Percentiles rank a stretch among this genome's conserved stretches.
Evolutionary conservation across 352 stramenopile species (phyloP).

Genomic region (Phytophthora sp.): DNA sequence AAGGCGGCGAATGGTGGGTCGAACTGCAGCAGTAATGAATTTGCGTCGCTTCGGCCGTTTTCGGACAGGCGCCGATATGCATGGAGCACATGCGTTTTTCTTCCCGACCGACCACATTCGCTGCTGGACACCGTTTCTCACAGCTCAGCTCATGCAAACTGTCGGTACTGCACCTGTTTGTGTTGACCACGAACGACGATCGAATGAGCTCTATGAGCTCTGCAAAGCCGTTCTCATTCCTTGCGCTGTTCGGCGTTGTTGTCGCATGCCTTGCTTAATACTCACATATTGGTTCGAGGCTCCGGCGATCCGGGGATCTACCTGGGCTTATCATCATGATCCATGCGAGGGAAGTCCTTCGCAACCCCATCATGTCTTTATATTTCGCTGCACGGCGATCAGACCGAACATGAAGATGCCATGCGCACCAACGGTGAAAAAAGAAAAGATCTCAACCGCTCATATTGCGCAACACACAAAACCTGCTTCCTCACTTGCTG

Average conservation of each 20-base stretch:
- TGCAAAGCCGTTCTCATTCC: conserved; percentile 12
- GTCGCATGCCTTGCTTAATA: not conserved
- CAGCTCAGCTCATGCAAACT: conserved; percentile 2
- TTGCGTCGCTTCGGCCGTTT: conserved; percentile 22
- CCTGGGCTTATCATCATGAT: not conserved
- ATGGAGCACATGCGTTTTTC: conserved; percentile 7
- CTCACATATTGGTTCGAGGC: not conserved
- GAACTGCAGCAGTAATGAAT: conserved; percentile 3
- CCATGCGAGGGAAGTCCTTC: not conserved
- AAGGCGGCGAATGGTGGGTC: not conserved
- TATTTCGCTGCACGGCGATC: too few species aligned
- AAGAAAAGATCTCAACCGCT: conserved; percentile 22
- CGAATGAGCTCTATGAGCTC: conserved; percentile 3
- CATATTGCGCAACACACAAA: conserved; percentile 32
- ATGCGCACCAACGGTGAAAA: not conserved
- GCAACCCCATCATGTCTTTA: not conserved
- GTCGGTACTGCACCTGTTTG: not conserved
- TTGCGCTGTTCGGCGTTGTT: conserved; percentile 5
- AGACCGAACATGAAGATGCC: too few species aligned
- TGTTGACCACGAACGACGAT: not conserved
- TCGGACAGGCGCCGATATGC: conserved; percentile 23
- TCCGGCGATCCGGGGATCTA: too few species aligned
- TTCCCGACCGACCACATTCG: conserved; percentile 21
- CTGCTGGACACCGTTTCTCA: not conserved
- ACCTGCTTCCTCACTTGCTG: conserved; percentile 2